Conservation (phyloP, 148 eudicot species). For the Hydrangea macrophylla region DNA sequence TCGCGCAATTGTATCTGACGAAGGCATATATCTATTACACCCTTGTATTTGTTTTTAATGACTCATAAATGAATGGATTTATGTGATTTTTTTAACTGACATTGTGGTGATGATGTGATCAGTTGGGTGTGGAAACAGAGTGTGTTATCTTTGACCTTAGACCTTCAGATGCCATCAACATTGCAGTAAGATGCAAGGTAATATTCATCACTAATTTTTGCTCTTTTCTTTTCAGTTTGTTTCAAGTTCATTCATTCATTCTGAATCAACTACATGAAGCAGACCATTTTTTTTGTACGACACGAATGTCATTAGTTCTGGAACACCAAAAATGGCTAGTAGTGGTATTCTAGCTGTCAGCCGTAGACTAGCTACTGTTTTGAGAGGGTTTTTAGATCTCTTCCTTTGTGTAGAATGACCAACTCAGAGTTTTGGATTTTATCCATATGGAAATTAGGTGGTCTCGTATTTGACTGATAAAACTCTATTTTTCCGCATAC, state of each 20-base stretch:
- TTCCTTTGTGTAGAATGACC: background rate
- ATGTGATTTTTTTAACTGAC: background rate
- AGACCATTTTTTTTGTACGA: no score
- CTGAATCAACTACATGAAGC: no score
- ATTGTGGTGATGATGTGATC: constrained; percentile 11
- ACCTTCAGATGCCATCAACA: constrained; percentile 96
- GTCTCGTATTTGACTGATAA: background rate
- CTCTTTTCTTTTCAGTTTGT: no score
- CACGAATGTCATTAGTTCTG: no score
- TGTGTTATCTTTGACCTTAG: constrained; percentile 83
- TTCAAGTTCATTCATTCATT: no score
- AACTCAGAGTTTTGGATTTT: background rate
- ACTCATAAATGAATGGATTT: background rate
- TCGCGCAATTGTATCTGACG: constrained; percentile 69
- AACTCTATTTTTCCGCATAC: background rate
- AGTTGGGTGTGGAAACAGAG: constrained; percentile 70
- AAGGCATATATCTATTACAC: constrained; percentile 38
- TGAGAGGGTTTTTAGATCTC: background rate
- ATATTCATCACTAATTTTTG: no score
- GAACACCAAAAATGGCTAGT: background rate
- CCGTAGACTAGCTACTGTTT: background rate
- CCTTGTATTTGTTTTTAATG: background rate
- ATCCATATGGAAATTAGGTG: background rate
- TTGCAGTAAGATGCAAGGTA: constrained; percentile 99
- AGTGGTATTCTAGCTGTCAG: background rate